Evolutionary conservation across 2,329 filamentous ascomycete genomes (phyloP).

Genomic region (Neurospora sp.): DNA sequence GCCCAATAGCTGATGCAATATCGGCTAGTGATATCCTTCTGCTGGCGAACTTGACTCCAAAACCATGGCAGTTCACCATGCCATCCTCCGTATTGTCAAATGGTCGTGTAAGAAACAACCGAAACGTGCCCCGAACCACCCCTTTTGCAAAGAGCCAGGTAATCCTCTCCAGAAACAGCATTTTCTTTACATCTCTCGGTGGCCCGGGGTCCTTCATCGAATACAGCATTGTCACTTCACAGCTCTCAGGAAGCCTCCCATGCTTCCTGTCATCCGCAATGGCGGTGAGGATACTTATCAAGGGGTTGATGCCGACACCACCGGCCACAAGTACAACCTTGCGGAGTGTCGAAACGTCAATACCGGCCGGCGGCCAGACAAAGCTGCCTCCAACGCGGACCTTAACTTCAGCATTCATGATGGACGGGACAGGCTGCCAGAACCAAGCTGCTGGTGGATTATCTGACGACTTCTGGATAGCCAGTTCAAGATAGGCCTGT

Average conservation of each 20-base stretch:
- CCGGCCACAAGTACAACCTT: slow-evolving; percentile 68
- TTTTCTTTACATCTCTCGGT: slow-evolving; percentile 20
- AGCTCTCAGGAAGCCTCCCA: slow-evolving; percentile 4
- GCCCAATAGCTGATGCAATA: slow-evolving; percentile 29
- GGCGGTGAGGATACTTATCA: slow-evolving; percentile 62
- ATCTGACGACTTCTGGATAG: slow-evolving; percentile 58
- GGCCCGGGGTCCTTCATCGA: slow-evolving; percentile 31
- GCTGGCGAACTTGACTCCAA: slow-evolving; percentile 21
- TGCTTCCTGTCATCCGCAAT: slow-evolving; percentile 32
- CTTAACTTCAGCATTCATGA: slow-evolving; percentile 47
- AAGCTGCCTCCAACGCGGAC: slow-evolving; percentile 76
- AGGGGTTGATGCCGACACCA: slow-evolving; percentile 73
- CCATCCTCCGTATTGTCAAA: slow-evolving; percentile 13
- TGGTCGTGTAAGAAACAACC: slow-evolving; percentile 37
- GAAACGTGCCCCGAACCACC: slow-evolving; percentile 29
- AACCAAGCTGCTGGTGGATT: slow-evolving; percentile 72
- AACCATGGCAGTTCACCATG: slow-evolving; percentile 11
- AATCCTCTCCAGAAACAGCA: slow-evolving; percentile 44
- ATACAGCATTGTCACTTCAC: slow-evolving; percentile 54
- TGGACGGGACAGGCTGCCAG: slow-evolving; percentile 43
- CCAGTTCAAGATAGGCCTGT: slow-evolving; percentile 58
- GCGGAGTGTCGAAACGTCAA: slow-evolving; percentile 33
- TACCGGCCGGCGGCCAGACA: slow-evolving; percentile 56
- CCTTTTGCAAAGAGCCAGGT: slow-evolving; percentile 28
- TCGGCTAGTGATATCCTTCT: slow-evolving; percentile 35